Percentiles rank a stretch among this genome's conserved stretches.
Evolutionary conservation across 495 filamentous ascomycete genomes (phyloP).

Genomic region (Penicillium simplicissimum): DNA sequence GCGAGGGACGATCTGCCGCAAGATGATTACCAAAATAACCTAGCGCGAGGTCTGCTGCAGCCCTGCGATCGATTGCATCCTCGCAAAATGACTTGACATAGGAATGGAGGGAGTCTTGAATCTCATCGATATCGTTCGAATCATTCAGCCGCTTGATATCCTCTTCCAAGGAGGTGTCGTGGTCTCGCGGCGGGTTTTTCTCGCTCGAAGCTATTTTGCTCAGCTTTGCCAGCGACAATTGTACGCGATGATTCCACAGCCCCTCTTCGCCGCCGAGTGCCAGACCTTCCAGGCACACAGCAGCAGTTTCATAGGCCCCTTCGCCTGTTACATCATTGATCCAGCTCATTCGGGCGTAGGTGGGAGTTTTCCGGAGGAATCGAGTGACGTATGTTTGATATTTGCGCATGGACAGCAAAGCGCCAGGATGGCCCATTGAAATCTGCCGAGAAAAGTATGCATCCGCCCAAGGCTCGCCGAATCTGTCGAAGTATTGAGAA

Average conservation of each 20-base stretch:
- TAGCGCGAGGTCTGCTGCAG: constrained; percentile 71
- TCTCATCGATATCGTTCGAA: constrained; percentile 61
- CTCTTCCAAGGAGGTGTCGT: constrained; percentile 29
- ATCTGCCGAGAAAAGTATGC: constrained; percentile 78
- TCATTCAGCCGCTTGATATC: constrained; percentile 54
- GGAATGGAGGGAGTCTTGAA: constrained; percentile 74
- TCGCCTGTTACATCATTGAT: constrained; percentile 84
- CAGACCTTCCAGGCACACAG: constrained; percentile 61
- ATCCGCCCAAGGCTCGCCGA: constrained; percentile 75
- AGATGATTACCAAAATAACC: constrained; percentile 61
- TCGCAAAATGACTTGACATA: constrained; percentile 57
- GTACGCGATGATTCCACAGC: constrained; percentile 85
- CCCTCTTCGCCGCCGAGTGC: constrained; percentile 68
- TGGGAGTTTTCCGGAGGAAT: constrained; percentile 68
- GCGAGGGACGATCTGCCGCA: constrained; percentile 60
- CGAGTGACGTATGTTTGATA: constrained; percentile 67
- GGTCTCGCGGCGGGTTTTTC: constrained; percentile 23
- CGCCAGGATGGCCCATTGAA: constrained; percentile 58
- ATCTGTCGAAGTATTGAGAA: constrained; percentile 67
- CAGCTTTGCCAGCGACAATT: constrained; percentile 85
- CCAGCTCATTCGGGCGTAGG: constrained; percentile 81
- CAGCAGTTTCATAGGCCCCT: constrained; percentile 69
- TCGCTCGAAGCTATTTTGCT: constrained; percentile 63
- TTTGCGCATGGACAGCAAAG: constrained; percentile 64
- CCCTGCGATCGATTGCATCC: constrained; percentile 73